These are phyloP conservation scores for Pelargonium australe DNA, from an alignment of 441 rosid genomes.

Conservation along the genomic window DNA sequence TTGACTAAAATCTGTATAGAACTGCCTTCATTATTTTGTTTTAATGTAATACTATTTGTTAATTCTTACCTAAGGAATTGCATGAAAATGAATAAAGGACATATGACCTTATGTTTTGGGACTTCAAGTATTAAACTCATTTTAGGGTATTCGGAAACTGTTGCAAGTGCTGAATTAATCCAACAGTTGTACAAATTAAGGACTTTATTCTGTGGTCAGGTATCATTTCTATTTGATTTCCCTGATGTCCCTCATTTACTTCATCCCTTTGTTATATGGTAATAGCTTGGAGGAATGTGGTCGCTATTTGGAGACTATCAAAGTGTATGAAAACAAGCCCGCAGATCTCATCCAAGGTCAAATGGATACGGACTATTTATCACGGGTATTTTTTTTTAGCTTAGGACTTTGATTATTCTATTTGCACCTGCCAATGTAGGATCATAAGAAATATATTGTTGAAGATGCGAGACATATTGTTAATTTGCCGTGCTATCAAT, in stretches of 20 bases:
- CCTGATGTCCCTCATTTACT: slow-evolving; percentile 12
- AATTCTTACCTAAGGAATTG: background rate
- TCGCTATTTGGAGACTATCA: slow-evolving; percentile 91
- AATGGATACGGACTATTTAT: slow-evolving; percentile 83
- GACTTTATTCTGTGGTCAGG: background rate
- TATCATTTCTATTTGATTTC: slow-evolving; percentile 2
- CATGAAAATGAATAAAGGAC: background rate
- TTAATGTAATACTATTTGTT: background rate
- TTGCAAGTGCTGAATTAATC: slow-evolving; percentile 7
- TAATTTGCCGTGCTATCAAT: slow-evolving; percentile 4
- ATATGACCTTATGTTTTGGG: background rate
- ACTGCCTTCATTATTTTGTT: background rate
- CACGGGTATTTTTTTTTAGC: slow-evolving; percentile 41
- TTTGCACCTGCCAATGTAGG: background rate
- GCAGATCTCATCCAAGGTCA: slow-evolving; percentile 95
- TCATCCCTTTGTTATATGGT: slow-evolving; percentile 13
- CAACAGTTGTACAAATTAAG: background rate
- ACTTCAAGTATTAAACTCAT: background rate
- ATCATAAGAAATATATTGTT: background rate
- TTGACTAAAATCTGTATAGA: background rate
- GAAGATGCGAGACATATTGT: background rate
- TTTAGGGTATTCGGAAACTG: slow-evolving; percentile 5
- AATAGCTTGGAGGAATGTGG: slow-evolving; percentile 91
- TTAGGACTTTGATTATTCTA: background rate
- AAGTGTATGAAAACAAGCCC: slow-evolving; percentile 88